Percentiles rank a stretch among this genome's conserved stretches.
Conservation (phyloP, 768 basidiomycete species). For the Suillus clintonianus region DNA sequence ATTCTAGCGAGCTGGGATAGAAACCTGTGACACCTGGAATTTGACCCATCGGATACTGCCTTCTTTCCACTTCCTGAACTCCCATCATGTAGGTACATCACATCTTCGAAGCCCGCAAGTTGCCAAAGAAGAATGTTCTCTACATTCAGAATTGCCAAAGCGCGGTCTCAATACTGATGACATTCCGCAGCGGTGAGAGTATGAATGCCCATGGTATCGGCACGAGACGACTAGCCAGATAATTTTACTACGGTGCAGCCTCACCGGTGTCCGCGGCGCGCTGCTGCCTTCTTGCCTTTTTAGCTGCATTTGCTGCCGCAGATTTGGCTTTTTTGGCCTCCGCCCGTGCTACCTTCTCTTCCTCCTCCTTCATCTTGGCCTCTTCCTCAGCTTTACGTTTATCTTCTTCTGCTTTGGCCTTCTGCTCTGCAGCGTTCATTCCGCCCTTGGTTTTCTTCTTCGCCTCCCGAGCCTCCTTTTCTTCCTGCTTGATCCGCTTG, state of each 20-base stretch:
- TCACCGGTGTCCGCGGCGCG: slow-evolving; percentile 47
- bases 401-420: slow-evolving; percentile 53
- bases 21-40: neutral
- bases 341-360: slow-evolving; percentile 71
- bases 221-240: neutral
- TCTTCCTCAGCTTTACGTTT: slow-evolving; percentile 72
- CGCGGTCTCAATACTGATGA: neutral
- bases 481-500: slow-evolving; percentile 94
- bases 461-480: slow-evolving; percentile 91
- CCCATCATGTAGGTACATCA: neutral
- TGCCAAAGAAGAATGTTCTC: neutral
- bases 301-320: slow-evolving; percentile 86
- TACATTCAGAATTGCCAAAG: neutral
- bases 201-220: neutral
- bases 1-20: neutral
- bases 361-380: slow-evolving; percentile 77
- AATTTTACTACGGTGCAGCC: slow-evolving; percentile 8
- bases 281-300: slow-evolving; percentile 78
- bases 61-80: neutral
- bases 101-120: neutral
- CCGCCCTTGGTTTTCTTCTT: slow-evolving; percentile 71
- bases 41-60: neutral
- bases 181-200: neutral
- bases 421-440: slow-evolving; percentile 44
- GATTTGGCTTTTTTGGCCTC: slow-evolving; percentile 86